Evolutionary conservation across 495 filamentous ascomycete species (phyloP), one percentile per base, ranked within the genome.

Genomic region (Aspergillus coremiiformis): DNA sequence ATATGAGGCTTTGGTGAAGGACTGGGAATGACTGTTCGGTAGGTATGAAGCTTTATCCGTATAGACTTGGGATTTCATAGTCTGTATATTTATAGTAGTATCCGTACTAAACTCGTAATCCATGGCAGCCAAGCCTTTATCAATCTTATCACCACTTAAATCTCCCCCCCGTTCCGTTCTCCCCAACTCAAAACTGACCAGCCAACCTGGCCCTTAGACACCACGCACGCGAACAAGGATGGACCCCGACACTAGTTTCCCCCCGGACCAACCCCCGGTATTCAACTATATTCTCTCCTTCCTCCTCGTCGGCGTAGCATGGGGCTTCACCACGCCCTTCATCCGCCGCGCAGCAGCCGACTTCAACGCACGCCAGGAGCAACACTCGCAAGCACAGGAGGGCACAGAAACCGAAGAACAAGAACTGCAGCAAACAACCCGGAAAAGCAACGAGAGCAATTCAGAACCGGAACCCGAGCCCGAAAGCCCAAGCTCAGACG

Each of bases 291-390:
- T 89, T 52, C 76, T 91, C 45, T 88, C 87, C 54, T 96, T 96
- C 78, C 79, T 96, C 52, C 80, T 96, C 56, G 89, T 98, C 55
- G 90, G 90, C 35, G 73, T 90, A 44, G 89, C 90, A 61, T 98
- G 93, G 92, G 81, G 81, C 49, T 75, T 82, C 63, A 79, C 73
- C 22, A 78, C 77, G 39, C 76, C 76, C 35, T 83, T 84, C 66
- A 78, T 83, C 64, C 73, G 73, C 4, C 78, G 79, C 62, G 76
- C 80, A 5, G 78, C 80, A 2, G 72, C 79, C 39, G 75, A 81
- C 68, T 78, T 81, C 62, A 71, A 78, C 60, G 75, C 78, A 22
- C 72, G 70, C 44, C 72, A 75, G 52, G 71, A 69, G 35, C 63
- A 62, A 42, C 62, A 61, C 19, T 26, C 48, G 12, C 55, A 49